Conservation (phyloP, 2,329 filamentous ascomycete species). For the Coniella lustricola region DNA sequence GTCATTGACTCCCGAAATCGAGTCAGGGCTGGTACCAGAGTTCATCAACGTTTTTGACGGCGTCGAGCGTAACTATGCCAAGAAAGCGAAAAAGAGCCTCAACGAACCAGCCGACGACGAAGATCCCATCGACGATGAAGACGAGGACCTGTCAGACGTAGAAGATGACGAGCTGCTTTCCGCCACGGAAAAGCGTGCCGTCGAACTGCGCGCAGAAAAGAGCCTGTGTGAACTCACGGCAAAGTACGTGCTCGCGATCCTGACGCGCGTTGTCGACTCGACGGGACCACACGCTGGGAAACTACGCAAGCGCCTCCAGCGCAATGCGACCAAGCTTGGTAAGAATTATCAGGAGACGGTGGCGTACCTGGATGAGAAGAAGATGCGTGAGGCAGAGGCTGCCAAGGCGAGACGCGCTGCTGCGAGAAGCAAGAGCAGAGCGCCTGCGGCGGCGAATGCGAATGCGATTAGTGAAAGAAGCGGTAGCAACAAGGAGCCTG, state of each 20-base stretch:
- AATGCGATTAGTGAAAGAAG: not conserved
- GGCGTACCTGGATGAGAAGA: constrained; percentile 67
- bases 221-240: constrained; percentile 77
- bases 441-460: constrained; percentile 22
- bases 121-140: constrained; percentile 60
- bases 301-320: constrained; percentile 63
- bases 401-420: constrained; percentile 31
- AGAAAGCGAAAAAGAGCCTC: constrained; percentile 54
- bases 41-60: constrained; percentile 71
- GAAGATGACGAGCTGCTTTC: constrained; percentile 46
- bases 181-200: constrained; percentile 52
- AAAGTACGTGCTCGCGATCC: constrained; percentile 75
- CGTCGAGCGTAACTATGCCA: constrained; percentile 71
- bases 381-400: constrained; percentile 40
- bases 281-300: constrained; percentile 52
- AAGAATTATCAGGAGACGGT: constrained; percentile 81
- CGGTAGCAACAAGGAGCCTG: constrained; percentile 27
- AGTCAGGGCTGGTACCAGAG: constrained; percentile 54
- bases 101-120: constrained; percentile 65
- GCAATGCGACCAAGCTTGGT: constrained; percentile 76
- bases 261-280: constrained; percentile 66
- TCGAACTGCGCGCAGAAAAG: constrained; percentile 72
- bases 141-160: constrained; percentile 55
- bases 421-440: constrained; percentile 31
- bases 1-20: constrained; percentile 62